phyloP scores from a whole-genome alignment of 2,329 filamentous ascomycete species.

The Sclerotinia trifoliorum region DNA sequence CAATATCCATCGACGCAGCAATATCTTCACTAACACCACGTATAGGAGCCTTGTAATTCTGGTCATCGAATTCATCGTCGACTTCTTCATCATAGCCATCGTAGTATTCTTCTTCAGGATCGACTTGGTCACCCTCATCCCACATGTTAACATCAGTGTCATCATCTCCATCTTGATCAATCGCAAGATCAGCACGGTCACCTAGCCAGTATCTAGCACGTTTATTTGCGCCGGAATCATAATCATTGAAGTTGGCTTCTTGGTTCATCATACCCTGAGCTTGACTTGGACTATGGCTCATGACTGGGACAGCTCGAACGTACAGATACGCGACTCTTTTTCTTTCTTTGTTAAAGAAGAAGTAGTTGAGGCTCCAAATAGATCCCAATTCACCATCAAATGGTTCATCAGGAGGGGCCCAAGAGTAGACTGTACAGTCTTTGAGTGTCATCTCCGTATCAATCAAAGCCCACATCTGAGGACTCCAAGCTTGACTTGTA shows the following conservation, averaged over 20 bases:
- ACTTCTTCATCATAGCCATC: constrained; percentile 40
- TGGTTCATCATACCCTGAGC: constrained; percentile 40
- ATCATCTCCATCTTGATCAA: constrained; percentile 42
- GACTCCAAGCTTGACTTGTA: constrained; percentile 71
- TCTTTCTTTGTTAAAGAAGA: constrained; percentile 91
- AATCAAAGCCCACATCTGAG: constrained; percentile 86
- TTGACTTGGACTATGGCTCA: constrained; percentile 59
- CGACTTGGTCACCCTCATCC: constrained; percentile 48
- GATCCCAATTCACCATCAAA: constrained; percentile 90
- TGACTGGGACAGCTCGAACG: constrained; percentile 80
- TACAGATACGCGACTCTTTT: constrained; percentile 96
- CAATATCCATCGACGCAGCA: constrained; percentile 62
- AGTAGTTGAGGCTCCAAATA: constrained; percentile 94
- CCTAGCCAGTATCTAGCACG: constrained; percentile 88
- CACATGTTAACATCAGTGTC: constrained; percentile 44
- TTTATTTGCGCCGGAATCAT: constrained; percentile 65
- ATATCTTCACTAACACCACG: constrained; percentile 63
- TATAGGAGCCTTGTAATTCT: constrained; percentile 47
- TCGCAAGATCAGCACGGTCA: constrained; percentile 51
- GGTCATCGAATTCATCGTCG: constrained; percentile 41
- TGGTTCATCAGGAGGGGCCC: constrained; percentile 83
- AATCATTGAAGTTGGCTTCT: constrained; percentile 40
- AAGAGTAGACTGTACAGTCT: constrained; percentile 86
- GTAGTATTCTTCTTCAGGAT: constrained; percentile 46
- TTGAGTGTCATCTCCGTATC: constrained; percentile 93